Evolutionary conservation across 176 grass and related monocot species (phyloP).

Genomic region (Triticum monococcum): DNA sequence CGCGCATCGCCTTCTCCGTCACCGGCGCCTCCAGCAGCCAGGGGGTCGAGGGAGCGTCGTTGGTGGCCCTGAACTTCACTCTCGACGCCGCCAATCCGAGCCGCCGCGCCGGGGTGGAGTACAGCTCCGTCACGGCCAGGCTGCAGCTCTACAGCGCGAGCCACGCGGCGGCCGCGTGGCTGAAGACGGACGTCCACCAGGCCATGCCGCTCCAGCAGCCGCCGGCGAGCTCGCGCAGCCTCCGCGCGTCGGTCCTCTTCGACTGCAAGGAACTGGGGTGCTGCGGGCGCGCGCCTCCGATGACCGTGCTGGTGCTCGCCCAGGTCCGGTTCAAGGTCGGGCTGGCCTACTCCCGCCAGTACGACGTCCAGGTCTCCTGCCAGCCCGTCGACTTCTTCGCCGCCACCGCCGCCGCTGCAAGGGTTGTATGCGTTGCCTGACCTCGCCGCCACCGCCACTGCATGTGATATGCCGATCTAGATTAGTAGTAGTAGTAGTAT

Average conservation of each 20-base stretch:
- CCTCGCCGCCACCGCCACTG: too few relatives aligned
- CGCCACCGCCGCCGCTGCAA: neutral
- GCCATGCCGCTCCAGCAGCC: neutral
- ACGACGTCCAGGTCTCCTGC: neutral
- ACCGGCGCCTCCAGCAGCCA: neutral
- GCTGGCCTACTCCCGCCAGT: neutral
- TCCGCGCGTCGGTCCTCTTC: neutral
- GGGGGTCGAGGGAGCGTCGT: too few relatives aligned
- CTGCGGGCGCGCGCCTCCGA: neutral
- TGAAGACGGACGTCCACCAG: neutral
- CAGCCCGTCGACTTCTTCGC: constrained; percentile 17
- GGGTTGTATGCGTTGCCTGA: neutral
- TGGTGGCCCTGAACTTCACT: neutral
- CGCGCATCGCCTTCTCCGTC: neutral
- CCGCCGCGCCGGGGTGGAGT: constrained; percentile 10
- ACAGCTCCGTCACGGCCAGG: neutral
- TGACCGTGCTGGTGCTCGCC: neutral
- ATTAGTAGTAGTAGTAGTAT: too few relatives aligned
- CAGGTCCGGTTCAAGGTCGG: neutral
- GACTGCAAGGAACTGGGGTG: too few relatives aligned
- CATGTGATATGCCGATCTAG: too few relatives aligned
- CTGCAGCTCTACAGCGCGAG: neutral
- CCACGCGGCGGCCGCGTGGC: neutral
- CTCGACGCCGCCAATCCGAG: constrained; percentile 3
- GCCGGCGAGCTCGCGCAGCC: neutral